These are phyloP conservation scores for Exophiala sideris DNA, from an alignment of 2,329 filamentous ascomycete genomes.

Conservation along the genomic window DNA sequence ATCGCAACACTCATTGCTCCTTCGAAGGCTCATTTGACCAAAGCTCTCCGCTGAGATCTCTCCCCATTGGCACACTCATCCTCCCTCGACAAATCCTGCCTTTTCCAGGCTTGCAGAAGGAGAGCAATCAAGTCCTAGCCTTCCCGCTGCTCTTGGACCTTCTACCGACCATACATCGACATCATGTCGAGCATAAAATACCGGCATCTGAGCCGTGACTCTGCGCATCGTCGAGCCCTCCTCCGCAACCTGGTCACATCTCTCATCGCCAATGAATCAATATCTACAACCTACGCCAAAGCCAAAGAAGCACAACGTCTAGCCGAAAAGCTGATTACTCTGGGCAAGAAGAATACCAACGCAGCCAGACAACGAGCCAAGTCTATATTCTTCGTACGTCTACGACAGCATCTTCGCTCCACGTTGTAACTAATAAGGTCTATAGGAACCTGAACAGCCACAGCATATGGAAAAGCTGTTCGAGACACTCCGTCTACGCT, in stretches of 20 bases:
- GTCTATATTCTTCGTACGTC: conserved; percentile 77
- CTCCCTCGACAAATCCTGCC: too few relatives aligned
- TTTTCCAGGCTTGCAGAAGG: background rate
- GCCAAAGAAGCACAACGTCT: conserved; percentile 94
- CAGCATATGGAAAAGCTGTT: conserved; percentile 75
- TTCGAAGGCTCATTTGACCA: too few relatives aligned
- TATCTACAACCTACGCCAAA: conserved; percentile 92
- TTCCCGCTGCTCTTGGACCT: background rate
- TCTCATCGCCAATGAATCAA: conserved; percentile 87
- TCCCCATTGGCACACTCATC: too few relatives aligned
- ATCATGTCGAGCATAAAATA: conserved; percentile 63
- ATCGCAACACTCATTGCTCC: too few relatives aligned
- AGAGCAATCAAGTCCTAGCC: background rate
- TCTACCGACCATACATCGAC: background rate
- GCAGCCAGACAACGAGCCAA: conserved; percentile 72
- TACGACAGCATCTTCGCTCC: background rate
- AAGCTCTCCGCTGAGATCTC: too few relatives aligned
- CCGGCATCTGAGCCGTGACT: conserved; percentile 80
- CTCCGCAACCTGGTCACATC: conserved; percentile 95
- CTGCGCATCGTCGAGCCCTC: conserved; percentile 83
- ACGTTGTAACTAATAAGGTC: background rate
- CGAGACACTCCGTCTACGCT: conserved; percentile 74
- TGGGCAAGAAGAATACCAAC: conserved; percentile 90
- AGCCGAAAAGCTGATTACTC: conserved; percentile 89
- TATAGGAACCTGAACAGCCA: conserved; percentile 37